Percentiles rank a stretch among this genome's conserved stretches.
These are phyloP conservation scores for Lepidopterella palustris DNA, from an alignment of 495 filamentous ascomycete genomes.

Conservation along the genomic window DNA sequence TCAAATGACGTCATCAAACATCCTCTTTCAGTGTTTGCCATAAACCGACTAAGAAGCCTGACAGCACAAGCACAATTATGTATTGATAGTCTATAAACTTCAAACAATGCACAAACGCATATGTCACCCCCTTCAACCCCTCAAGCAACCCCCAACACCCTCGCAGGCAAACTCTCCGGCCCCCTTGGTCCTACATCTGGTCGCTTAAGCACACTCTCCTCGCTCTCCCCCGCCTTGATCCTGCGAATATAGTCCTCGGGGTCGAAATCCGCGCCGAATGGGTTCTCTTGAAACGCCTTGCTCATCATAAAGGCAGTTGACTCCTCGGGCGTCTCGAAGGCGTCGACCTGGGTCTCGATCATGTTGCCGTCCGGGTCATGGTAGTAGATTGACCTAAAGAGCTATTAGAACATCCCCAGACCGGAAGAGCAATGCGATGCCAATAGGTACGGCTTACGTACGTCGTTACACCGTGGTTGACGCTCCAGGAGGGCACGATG, in stretches of 20 bases:
- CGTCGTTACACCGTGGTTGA: constrained; percentile 44
- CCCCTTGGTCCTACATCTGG: neutral
- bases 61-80: too few species aligned
- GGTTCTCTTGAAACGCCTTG: constrained; percentile 29
- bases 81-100: too few species aligned
- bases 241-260: constrained; percentile 29
- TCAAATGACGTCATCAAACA: too few species aligned
- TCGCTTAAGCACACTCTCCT: neutral
- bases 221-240: neutral
- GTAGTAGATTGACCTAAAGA: constrained; percentile 44
- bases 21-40: too few species aligned
- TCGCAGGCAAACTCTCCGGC: neutral
- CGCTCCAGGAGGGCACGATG: constrained; percentile 39
- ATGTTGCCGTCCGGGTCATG: constrained; percentile 44
- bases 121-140: neutral
- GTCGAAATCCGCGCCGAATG: constrained; percentile 36
- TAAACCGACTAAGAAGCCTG: too few species aligned
- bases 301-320: constrained; percentile 33
- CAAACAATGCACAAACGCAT: too few species aligned
- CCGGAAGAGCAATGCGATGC: too few species aligned
- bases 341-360: constrained; percentile 43
- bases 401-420: too few species aligned
- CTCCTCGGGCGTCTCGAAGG: constrained; percentile 37
- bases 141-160: neutral
- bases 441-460: too few species aligned